Conservation (phyloP, 352 stramenopile species). For the Globisporangium cederbergense region DNA sequence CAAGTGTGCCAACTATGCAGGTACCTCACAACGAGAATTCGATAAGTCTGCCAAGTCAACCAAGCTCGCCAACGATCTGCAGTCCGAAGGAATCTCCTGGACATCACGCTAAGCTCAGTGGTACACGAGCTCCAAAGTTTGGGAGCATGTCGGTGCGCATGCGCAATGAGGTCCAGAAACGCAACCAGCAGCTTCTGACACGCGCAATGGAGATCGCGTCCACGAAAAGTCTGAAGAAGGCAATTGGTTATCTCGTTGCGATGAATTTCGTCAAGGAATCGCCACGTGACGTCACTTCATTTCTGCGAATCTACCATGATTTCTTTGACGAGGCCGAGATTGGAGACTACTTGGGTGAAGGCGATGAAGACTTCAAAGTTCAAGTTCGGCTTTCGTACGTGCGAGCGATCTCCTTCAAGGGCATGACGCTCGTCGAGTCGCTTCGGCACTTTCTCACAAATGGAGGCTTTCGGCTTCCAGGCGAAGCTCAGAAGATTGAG, state of each 20-base stretch:
- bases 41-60: background rate
- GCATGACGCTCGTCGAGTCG: conserved; percentile 96
- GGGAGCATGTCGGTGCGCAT: conserved; percentile 69
- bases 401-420: conserved; percentile 95
- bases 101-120: background rate
- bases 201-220: conserved; percentile 78
- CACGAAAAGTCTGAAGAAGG: conserved; percentile 85
- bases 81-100: background rate
- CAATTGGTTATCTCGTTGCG: conserved; percentile 79
- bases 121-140: conserved; percentile 24
- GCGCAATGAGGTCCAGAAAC: conserved; percentile 81
- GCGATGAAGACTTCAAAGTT: conserved; percentile 84
- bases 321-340: conserved; percentile 91
- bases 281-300: conserved; percentile 90
- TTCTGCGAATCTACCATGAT: conserved; percentile 92
- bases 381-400: conserved; percentile 95
- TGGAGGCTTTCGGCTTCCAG: conserved; percentile 95
- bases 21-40: background rate
- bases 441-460: conserved; percentile 96
- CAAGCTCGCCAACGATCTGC: conserved; percentile 1
- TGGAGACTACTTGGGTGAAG: conserved; percentile 94
- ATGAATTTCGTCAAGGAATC: conserved; percentile 87
- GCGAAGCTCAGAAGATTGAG: conserved; percentile 98
- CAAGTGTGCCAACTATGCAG: background rate
- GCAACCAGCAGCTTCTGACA: conserved; percentile 77